Evolutionary conservation across 495 filamentous ascomycete genomes (phyloP).

Genomic region (Penicillium diatomitis): DNA sequence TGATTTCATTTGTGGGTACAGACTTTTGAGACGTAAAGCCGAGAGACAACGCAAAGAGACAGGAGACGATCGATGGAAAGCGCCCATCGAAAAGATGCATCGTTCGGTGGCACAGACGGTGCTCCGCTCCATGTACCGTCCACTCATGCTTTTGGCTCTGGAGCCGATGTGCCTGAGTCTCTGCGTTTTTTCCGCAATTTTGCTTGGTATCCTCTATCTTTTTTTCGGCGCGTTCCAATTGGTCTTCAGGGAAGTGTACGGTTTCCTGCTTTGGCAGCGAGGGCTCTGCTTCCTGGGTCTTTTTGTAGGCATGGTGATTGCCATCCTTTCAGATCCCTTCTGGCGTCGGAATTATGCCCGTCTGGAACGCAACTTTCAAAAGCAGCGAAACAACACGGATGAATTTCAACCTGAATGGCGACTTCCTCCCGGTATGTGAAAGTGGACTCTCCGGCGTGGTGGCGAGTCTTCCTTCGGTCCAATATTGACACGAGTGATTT

Average conservation of each 20-base stretch:
- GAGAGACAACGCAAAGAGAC: slow-evolving; percentile 61
- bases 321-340: slow-evolving; percentile 59
- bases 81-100: slow-evolving; percentile 71
- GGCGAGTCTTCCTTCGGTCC: too few species aligned
- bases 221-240: slow-evolving; percentile 93
- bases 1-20: slow-evolving; percentile 24
- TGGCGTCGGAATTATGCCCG: slow-evolving; percentile 62
- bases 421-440: slow-evolving; percentile 51
- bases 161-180: slow-evolving; percentile 86
- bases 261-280: slow-evolving; percentile 70
- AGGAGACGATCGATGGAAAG: slow-evolving; percentile 64
- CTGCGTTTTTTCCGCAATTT: slow-evolving; percentile 74
- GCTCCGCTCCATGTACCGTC: slow-evolving; percentile 60
- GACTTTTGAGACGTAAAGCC: slow-evolving; percentile 70
- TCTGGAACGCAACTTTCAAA: slow-evolving; percentile 50
- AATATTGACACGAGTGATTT: not conserved
- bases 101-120: slow-evolving; percentile 66
- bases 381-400: slow-evolving; percentile 44
- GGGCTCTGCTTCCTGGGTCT: slow-evolving; percentile 79
- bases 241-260: slow-evolving; percentile 69
- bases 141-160: slow-evolving; percentile 70
- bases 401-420: slow-evolving; percentile 77
- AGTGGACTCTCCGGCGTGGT: too few species aligned
- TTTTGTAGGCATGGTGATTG: slow-evolving; percentile 68
- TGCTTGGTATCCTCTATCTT: slow-evolving; percentile 83